Conservation (phyloP, 441 rosid genomes). For the Flueggea neowawraea region DNA sequence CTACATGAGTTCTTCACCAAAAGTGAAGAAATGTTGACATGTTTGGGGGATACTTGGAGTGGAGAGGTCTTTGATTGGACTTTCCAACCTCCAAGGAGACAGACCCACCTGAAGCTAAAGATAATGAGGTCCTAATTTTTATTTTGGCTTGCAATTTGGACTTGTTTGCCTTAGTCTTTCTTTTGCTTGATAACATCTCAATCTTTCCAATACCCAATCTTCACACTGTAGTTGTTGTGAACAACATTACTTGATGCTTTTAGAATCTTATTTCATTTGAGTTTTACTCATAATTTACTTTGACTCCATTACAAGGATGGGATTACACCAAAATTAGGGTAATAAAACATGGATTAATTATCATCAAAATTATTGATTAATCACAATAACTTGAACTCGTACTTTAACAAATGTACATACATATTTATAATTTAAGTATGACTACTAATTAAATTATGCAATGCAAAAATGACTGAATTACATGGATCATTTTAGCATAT, state of each 20-base stretch:
- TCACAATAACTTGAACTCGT: no score
- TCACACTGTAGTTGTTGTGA: slow-evolving; percentile 27
- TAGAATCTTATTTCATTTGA: not conserved
- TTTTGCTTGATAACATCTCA: slow-evolving; percentile 10
- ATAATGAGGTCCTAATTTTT: slow-evolving; percentile 21
- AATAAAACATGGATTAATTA: no score
- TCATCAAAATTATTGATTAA: no score
- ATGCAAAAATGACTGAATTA: no score
- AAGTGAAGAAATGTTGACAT: slow-evolving; percentile 1
- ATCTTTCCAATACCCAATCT: slow-evolving; percentile 25
- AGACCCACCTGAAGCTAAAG: slow-evolving; percentile 38
- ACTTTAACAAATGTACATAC: no score
- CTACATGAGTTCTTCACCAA: no score
- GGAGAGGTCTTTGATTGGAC: slow-evolving; percentile 31
- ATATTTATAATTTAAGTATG: no score
- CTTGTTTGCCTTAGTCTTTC: slow-evolving; percentile 10
- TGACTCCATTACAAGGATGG: not conserved
- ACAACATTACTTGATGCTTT: not conserved
- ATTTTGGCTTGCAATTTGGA: slow-evolving; percentile 2
- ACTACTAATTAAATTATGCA: no score
- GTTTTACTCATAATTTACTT: slow-evolving; percentile 1
- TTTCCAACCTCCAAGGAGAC: slow-evolving; percentile 34
- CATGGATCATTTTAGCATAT: no score
- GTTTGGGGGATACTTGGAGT: slow-evolving; percentile 11
- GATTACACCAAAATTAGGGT: no score